These are phyloP conservation scores for Cenchrus americanus DNA, from an alignment of 176 grass and related monocot genomes.

Conservation along the genomic window DNA sequence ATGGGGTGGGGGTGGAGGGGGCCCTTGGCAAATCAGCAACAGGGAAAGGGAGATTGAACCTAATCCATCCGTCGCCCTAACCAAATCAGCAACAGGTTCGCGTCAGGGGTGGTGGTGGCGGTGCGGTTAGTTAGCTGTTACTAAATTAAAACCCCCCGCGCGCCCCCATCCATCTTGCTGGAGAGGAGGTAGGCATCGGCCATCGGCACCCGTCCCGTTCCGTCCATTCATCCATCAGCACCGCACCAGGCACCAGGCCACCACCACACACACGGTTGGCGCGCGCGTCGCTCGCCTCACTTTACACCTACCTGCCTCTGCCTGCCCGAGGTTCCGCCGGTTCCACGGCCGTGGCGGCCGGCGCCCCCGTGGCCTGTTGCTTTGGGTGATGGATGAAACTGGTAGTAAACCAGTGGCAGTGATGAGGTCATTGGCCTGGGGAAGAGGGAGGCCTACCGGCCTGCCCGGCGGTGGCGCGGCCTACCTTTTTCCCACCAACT, in stretches of 20 bases:
- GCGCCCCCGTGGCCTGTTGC: background rate
- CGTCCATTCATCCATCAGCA: slow-evolving; percentile 24
- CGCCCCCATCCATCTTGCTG: background rate
- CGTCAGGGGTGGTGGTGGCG: slow-evolving; percentile 25
- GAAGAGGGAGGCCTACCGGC: slow-evolving; percentile 59
- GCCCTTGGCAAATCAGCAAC: background rate
- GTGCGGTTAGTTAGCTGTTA: slow-evolving; percentile 53
- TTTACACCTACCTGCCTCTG: slow-evolving; percentile 74
- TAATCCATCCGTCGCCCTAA: slow-evolving; percentile 20
- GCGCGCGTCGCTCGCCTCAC: slow-evolving; percentile 53
- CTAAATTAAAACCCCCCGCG: background rate
- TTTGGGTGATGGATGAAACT: slow-evolving; percentile 27
- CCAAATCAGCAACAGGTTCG: slow-evolving; percentile 27
- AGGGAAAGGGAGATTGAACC: slow-evolving; percentile 31
- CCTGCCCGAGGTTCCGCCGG: slow-evolving; percentile 13
- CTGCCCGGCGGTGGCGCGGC: slow-evolving; percentile 25
- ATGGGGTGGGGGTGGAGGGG: slow-evolving; percentile 7
- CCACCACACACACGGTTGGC: slow-evolving; percentile 34
- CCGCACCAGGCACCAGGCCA: slow-evolving; percentile 3
- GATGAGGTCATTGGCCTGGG: slow-evolving; percentile 62
- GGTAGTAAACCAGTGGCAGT: slow-evolving; percentile 51
- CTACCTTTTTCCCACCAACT: slow-evolving; percentile 79
- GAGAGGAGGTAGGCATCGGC: slow-evolving; percentile 48
- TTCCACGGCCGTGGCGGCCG: background rate
- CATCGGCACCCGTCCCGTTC: background rate